Evolutionary conservation across 768 basidiomycete genomes (phyloP), one percentile per base, ranked within the genome.

Genomic region (Suillus subalutaceus): DNA sequence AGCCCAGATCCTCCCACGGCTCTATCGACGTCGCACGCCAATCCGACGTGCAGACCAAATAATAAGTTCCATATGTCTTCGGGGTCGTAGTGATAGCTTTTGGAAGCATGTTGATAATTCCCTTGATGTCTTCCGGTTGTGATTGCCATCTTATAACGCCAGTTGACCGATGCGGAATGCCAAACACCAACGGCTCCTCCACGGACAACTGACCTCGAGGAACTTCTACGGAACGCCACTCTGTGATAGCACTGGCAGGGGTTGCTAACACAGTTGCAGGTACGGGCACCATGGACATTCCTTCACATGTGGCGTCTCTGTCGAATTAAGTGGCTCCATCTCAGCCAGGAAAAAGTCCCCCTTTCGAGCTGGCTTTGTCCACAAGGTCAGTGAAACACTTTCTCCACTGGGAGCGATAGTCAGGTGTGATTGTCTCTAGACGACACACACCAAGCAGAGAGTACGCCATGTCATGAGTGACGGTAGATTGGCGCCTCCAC

Each of bases 241-340:
- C 48, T n/a, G 62, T 63, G 32, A 63, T 63, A 23, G 62, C 62
- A 26, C 62, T 63, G 35, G 62, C 62, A 53, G 48, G 62, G 48
- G 62, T 63, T n/a, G 62, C 62, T 63, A 38, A 63, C 62, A 63
- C 62, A 18, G 62, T 63, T 18, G 62, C 62, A 35, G 62, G 62
- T 16, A 63, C 44, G 12, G 62, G 62, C 3, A 63, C 62, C 62
- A 63, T 63, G 7, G 62, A 63, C 62, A 63, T 63, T 37, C 62
- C 46, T 52, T 63, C 44, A n/a, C 62, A 26, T 53, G 30, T 4
- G 35, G 23, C 32, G 48, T 63, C 35, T 63, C 62, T 63, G n/a
- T 63, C 62, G 35, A n/a, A 63, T 13, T 23, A 53, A 30, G 48
- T 63, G 48, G 46, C 62, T 63, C 62, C 62, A 63, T 52, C n/a